These are phyloP conservation scores for Helichrysum umbraculigerum DNA, from an alignment of 129 eudicot genomes.

Conservation along the genomic window DNA sequence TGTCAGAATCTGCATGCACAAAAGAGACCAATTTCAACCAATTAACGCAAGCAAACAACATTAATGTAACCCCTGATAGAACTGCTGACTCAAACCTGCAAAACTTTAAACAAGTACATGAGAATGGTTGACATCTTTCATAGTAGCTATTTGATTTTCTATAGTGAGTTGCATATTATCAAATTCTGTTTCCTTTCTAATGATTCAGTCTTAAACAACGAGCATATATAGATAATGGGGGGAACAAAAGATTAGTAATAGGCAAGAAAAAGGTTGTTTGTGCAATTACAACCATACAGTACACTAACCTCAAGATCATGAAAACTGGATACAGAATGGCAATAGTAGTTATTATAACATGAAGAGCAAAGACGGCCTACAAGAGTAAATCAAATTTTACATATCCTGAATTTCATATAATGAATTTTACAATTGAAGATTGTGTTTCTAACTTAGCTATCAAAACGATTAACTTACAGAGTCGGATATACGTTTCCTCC, in stretches of 20 bases:
- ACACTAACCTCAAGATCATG: conserved; percentile 70
- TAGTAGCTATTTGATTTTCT: not conserved
- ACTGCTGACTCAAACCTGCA: conserved; percentile 94
- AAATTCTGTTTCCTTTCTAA: no score
- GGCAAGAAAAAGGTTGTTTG: no score
- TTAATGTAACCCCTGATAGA: conserved; percentile 71
- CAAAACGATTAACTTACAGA: no score
- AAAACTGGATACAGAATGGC: conserved; percentile 70
- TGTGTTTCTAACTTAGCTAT: no score
- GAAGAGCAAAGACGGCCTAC: conserved; percentile 68
- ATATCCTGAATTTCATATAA: no score
- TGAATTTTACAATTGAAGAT: no score
- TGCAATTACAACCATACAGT: no score
- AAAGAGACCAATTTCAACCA: conserved; percentile 91
- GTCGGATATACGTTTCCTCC: no score
- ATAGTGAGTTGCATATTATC: not conserved
- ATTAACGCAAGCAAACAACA: conserved; percentile 78
- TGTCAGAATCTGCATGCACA: conserved; percentile 83
- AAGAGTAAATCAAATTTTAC: conserved; percentile 14
- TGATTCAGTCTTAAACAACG: no score
- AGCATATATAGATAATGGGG: no score
- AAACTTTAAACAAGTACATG: conserved; percentile 15
- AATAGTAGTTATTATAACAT: conserved; percentile 55
- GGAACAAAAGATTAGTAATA: no score
- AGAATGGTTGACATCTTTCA: conserved; percentile 23